phyloP scores from a whole-genome alignment of 208 protist genomes.

The Trypanosoma vivax region DNA sequence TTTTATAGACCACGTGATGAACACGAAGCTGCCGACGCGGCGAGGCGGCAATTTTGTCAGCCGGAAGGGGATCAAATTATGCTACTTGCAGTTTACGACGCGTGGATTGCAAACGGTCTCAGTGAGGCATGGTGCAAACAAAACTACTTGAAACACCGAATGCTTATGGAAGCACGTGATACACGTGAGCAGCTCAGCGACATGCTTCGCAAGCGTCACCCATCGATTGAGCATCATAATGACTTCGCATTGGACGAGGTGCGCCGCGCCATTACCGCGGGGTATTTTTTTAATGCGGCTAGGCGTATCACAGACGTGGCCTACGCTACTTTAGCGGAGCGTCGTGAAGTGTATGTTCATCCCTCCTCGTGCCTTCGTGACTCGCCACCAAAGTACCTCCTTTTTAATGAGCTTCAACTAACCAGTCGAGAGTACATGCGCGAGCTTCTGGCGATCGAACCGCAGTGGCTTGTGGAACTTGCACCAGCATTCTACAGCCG shows the following conservation, averaged over 20 bases:
- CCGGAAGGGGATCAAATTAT: constrained; percentile 97
- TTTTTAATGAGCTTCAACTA: constrained; percentile 97
- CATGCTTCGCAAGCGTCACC: constrained; percentile 94
- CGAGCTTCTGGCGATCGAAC: constrained; percentile 89
- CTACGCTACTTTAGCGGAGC: constrained; percentile 82
- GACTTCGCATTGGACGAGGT: constrained; percentile 85
- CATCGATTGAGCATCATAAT: constrained; percentile 92
- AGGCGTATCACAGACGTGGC: constrained; percentile 78
- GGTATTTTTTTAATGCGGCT: constrained; percentile 98
- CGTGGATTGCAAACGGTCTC: constrained; percentile 83
- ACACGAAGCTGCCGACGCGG: constrained; percentile 92
- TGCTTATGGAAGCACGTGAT: constrained; percentile 94
- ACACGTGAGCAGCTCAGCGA: constrained; percentile 95
- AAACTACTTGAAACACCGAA: constrained; percentile 97
- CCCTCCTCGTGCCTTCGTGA: constrained; percentile 80
- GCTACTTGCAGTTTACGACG: constrained; percentile 94
- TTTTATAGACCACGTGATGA: constrained; percentile 89
- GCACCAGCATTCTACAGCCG: constrained; percentile 91
- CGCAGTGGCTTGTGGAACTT: constrained; percentile 92
- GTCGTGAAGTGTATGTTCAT: constrained; percentile 86
- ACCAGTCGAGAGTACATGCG: constrained; percentile 98
- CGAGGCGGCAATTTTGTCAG: constrained; percentile 94
- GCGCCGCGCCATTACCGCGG: constrained; percentile 93
- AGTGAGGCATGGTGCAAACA: constrained; percentile 95
- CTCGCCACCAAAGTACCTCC: constrained; percentile 91